Conservation (phyloP, 1,284 basidiomycete species). For the Austroboletus rostrupii region DNA sequence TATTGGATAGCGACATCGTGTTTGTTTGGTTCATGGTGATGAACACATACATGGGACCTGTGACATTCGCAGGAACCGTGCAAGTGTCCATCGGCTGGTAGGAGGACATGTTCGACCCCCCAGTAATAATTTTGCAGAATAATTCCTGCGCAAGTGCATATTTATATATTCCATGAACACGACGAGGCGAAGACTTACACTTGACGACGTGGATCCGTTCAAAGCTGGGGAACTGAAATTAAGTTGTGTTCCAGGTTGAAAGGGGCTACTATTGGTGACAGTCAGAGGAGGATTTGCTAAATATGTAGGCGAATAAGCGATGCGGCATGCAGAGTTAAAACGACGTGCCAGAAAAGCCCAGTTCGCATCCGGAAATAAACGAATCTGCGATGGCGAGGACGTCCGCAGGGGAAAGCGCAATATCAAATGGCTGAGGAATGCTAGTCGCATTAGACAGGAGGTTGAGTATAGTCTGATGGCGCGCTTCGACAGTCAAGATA, state of each 20-base stretch:
- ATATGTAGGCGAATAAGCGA: background rate
- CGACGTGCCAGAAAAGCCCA: slow-evolving; percentile 53
- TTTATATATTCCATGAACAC: background rate
- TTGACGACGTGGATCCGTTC: slow-evolving; percentile 43
- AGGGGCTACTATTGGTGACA: slow-evolving; percentile 58
- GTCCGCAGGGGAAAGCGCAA: slow-evolving; percentile 63
- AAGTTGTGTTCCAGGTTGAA: slow-evolving; percentile 55
- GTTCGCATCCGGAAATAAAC: slow-evolving; percentile 72
- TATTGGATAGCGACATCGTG: slow-evolving; percentile 18
- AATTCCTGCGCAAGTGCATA: slow-evolving; percentile 38
- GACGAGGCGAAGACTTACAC: slow-evolving; percentile 35
- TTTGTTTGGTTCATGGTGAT: slow-evolving; percentile 58
- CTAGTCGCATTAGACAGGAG: slow-evolving; percentile 57
- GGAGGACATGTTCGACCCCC: slow-evolving; percentile 55
- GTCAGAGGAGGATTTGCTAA: slow-evolving; percentile 59
- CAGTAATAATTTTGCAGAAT: slow-evolving; percentile 75
- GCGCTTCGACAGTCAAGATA: slow-evolving; percentile 79
- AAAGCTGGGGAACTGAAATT: slow-evolving; percentile 58
- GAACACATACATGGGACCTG: slow-evolving; percentile 71
- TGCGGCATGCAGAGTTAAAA: background rate
- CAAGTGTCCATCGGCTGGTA: slow-evolving; percentile 58
- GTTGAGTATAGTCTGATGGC: slow-evolving; percentile 78
- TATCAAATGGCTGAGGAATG: slow-evolving; percentile 68
- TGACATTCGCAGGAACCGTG: slow-evolving; percentile 57
- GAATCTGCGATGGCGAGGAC: slow-evolving; percentile 69